These are phyloP conservation scores for Penicillium samsonianum DNA, from an alignment of 495 filamentous ascomycete genomes.

Conservation along the genomic window DNA sequence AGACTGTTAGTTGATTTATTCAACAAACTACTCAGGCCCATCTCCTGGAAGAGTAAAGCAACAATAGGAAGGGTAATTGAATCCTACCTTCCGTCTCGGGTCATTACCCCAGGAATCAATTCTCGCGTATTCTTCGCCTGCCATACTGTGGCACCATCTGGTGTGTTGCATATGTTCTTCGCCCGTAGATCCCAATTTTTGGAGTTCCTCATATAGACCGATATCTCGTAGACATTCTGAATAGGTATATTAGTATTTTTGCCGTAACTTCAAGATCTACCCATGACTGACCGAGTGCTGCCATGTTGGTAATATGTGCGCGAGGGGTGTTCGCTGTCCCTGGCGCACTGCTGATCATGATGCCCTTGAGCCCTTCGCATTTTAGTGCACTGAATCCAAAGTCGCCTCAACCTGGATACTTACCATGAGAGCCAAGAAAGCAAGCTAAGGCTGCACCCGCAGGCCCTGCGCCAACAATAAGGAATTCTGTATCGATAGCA, in stretches of 20 bases:
- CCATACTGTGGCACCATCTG: slow-evolving; percentile 55
- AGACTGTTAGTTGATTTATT: not conserved
- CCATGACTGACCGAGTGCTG: slow-evolving; percentile 38
- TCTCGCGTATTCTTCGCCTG: slow-evolving; percentile 55
- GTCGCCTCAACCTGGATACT: not conserved
- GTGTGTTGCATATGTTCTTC: slow-evolving; percentile 44
- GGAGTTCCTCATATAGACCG: slow-evolving; percentile 50
- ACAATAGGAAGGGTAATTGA: not conserved
- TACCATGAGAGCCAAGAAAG: slow-evolving; percentile 55
- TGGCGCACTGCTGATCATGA: slow-evolving; percentile 48
- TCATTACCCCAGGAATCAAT: slow-evolving; percentile 56
- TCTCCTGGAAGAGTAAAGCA: not conserved
- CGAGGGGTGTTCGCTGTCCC: slow-evolving; percentile 54
- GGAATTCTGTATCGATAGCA: slow-evolving; percentile 1
- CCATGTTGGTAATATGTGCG: slow-evolving; percentile 58
- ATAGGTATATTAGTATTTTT: slow-evolving; percentile 13
- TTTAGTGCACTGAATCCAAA: not conserved
- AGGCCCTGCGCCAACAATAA: slow-evolving; percentile 59
- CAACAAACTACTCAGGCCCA: not conserved
- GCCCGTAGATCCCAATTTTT: slow-evolving; percentile 32
- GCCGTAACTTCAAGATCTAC: not conserved
- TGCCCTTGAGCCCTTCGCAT: slow-evolving; percentile 44
- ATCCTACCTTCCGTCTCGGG: slow-evolving; percentile 39
- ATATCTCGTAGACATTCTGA: slow-evolving; percentile 59
- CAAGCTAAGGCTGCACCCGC: slow-evolving; percentile 57